Base-by-base conservation (phyloP, 1,284 basidiomycete genomes). In the Trichosporon faecale region DNA sequence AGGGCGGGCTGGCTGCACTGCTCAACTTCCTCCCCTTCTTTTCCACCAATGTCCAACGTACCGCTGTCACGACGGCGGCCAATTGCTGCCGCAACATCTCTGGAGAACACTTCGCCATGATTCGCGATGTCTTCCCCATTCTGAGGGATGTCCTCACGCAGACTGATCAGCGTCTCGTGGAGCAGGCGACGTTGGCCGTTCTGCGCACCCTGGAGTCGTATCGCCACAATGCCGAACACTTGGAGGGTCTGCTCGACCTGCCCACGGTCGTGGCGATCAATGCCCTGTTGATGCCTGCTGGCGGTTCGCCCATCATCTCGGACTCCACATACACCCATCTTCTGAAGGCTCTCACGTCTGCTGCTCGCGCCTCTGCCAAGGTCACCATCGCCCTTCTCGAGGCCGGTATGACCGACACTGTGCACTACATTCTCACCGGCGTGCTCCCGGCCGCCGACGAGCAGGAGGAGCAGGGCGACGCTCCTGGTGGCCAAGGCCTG, bases 11-110 rank as follows among this genome's bases (percentile, higher is more conserved):
- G 21, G 89, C 91, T 25, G 95, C 95, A 21, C 85, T 98, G 37
- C 88, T 98, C 76, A 94, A 93, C 80, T 97, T 91, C 83, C 89
- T 98, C 73, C 95, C 97, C 80, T 98, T 98, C 85, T 97, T 98
- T 85, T 95, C 93, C 12, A 97, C 95, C 75, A 93, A 94, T 63
- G 94, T 97, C 8, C 95, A 98, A 81, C 89, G 95, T 67, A 97
- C 94, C 0, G 95, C 95, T 21, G 86, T 98, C n/a, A 94, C 95
- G 75, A 94, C 95, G 21, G 94, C 94, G 4, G 91, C 95, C 35
- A 97, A 97, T 77, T 98, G 95, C 77, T 97, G 95, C 82, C 89
- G 93, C 66, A 94, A 94, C 79, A 88, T 96, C 66, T 91, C 93
- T 6, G 81, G 90, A 57, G 95, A 97, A 71, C 89, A 92, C 79